Base-by-base conservation (phyloP, 2,329 filamentous ascomycete species). In the Fusarium azukiicola region DNA sequence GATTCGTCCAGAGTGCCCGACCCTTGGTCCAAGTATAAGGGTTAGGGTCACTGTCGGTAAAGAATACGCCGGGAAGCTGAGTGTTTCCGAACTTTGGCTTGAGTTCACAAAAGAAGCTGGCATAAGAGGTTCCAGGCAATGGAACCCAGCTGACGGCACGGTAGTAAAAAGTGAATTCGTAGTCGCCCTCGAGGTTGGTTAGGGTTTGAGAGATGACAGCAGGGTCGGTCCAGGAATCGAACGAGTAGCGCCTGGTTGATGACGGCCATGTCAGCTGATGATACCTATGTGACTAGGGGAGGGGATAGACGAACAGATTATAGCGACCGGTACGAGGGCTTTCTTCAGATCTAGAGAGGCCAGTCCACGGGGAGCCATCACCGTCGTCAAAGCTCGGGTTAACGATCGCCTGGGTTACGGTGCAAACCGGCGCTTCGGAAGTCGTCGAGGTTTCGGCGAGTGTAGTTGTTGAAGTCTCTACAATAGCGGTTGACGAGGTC, bases 351-450 rank as follows among this genome's bases (percentile, higher is more conserved):
- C 36, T 19, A n/a, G 40, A 23, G 21, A 27, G 36, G 19, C 67
- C 67, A 21, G 16, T 19, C 67, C 67, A 69, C 27, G 67, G 67
- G 16, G 67, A 23, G 8, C 27, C 52, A 16, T 69, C 40, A n/a
- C 58, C 23, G 40, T 69, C 38, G 17, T 69, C 67, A 40, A 69
- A 69, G 21, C 67, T 58, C 17, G 67, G 50, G 50, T 69, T 69
- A 17, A 46, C 23, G 14, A 69, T 19, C 9, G 23, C 50, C 50
- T 69, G 67, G 14, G 67, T 58, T 19, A 44, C 27, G 17, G n/a
- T 23, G 27, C 67, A 69, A 40, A 42, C 21, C 36, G 40, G 50
- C 12, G 27, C 50, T 69, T 69, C 23, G 21, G 50, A 50, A 27
- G 67, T 69, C 19, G 67, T 44, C n/a, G 67, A 56, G n/a, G 50